Evolutionary conservation across 2,329 filamentous ascomycete species (phyloP).

Genomic region (Tolypocladium inflatum): DNA sequence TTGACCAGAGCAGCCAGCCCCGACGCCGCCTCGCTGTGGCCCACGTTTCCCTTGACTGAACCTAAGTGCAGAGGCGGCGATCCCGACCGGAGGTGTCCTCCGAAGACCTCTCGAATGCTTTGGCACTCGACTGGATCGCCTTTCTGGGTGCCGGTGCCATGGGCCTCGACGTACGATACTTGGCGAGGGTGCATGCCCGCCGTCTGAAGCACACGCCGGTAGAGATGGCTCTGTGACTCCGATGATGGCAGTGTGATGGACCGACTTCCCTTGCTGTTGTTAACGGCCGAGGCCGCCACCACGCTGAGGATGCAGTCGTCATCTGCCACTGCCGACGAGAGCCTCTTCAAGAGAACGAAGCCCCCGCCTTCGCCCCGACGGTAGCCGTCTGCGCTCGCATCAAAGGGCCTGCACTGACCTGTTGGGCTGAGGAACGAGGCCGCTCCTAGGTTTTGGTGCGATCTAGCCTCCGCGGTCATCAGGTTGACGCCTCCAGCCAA

Average conservation of each 20-base stretch:
- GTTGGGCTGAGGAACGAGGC: conserved; percentile 15
- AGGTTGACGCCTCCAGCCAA: conserved; percentile 29
- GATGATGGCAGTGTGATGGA: conserved; percentile 17
- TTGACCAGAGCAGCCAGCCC: conserved; percentile 21
- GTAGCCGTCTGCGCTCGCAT: conserved; percentile 32
- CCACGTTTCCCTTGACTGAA: conserved; percentile 21
- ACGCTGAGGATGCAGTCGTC: conserved; percentile 38
- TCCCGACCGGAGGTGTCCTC: neutral
- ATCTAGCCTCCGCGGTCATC: conserved; percentile 15
- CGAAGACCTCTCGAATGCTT: conserved; percentile 10
- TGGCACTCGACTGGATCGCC: conserved; percentile 34
- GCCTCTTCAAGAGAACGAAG: conserved; percentile 34
- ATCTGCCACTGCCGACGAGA: conserved; percentile 38
- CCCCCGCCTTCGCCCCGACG: conserved; percentile 38
- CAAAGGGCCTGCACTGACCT: conserved; percentile 17
- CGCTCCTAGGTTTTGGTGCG: conserved; percentile 11
- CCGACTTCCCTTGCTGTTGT: conserved; percentile 15
- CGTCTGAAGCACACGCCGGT: conserved; percentile 12
- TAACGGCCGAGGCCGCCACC: conserved; percentile 23
- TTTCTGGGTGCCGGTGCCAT: conserved; percentile 36
- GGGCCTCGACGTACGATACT: conserved; percentile 28
- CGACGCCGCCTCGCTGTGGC: conserved; percentile 16
- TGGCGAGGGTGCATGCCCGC: conserved; percentile 9
- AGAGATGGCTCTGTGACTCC: conserved; percentile 17
- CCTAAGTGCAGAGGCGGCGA: conserved; percentile 10